Evolutionary conservation across 768 basidiomycete genomes (phyloP).

Genomic region (Psilocybe tampanensis): DNA sequence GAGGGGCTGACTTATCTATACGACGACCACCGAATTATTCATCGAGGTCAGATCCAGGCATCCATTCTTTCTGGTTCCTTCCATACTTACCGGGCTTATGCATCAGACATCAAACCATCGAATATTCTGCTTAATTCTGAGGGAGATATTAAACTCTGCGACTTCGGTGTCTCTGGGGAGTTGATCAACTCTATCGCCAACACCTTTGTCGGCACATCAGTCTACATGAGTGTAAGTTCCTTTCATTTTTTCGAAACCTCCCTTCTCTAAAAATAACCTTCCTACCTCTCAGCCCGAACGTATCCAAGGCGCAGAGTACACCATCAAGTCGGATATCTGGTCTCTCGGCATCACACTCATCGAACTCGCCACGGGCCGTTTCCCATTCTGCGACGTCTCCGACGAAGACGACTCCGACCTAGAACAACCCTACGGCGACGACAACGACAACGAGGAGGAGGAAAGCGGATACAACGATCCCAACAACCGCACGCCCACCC

Average conservation of each 20-base stretch:
- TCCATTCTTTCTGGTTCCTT: slow-evolving; percentile 26
- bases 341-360: slow-evolving; percentile 96
- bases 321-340: slow-evolving; percentile 99
- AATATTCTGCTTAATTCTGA: slow-evolving; percentile 95
- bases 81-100: neutral
- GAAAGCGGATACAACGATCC: slow-evolving; percentile 42
- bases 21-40: slow-evolving; percentile 96
- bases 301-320: slow-evolving; percentile 97
- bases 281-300: slow-evolving; percentile 80
- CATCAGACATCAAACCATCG: slow-evolving; percentile 94
- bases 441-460: slow-evolving; percentile 76
- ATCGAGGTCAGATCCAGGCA: slow-evolving; percentile 70
- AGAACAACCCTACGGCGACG: slow-evolving; percentile 47
- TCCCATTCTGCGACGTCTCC: slow-evolving; percentile 86
- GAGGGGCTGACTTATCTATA: slow-evolving; percentile 97
- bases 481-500: slow-evolving; percentile 31
- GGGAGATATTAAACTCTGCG: slow-evolving; percentile 98
- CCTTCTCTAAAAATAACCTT: slow-evolving; percentile 2
- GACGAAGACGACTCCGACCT: slow-evolving; percentile 54
- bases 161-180: slow-evolving; percentile 98
- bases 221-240: slow-evolving; percentile 94
- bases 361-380: slow-evolving; percentile 95
- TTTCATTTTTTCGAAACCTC: neutral
- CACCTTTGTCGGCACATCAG: slow-evolving; percentile 98
- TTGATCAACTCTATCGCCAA: slow-evolving; percentile 98